Evolutionary conservation across 2,329 filamentous ascomycete genomes (phyloP).

Genomic region (Tolypocladium ophioglossoides): DNA sequence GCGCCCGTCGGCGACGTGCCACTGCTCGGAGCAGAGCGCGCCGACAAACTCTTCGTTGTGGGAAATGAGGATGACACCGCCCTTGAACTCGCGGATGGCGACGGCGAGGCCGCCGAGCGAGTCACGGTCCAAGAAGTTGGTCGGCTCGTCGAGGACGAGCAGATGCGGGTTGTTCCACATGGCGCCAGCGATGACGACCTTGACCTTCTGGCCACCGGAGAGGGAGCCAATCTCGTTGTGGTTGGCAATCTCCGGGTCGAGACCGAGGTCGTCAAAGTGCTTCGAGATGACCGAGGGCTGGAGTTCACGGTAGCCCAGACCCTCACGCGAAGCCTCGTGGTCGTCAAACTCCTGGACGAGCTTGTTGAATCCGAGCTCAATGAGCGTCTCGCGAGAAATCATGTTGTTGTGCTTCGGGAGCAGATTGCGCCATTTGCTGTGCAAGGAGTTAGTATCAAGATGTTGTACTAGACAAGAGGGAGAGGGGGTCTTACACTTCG

Average conservation of each 20-base stretch:
- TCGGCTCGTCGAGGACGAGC: conserved; percentile 94
- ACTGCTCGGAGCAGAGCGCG: conserved; percentile 89
- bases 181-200: conserved; percentile 90
- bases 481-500: conserved; percentile 57
- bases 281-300: conserved; percentile 91
- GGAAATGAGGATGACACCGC: conserved; percentile 97
- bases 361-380: conserved; percentile 81
- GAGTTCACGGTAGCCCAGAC: conserved; percentile 88
- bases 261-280: conserved; percentile 93
- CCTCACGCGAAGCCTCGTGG: conserved; percentile 96
- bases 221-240: conserved; percentile 97
- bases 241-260: conserved; percentile 96
- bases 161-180: conserved; percentile 99
- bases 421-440: conserved; percentile 77
- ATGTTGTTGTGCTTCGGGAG: conserved; percentile 89
- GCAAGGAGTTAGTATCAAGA: conserved; percentile 14
- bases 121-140: conserved; percentile 98
- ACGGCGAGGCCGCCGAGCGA: conserved; percentile 94
- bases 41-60: conserved; percentile 99
- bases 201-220: conserved; percentile 96
- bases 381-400: conserved; percentile 84
- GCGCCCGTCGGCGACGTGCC: conserved; percentile 82
- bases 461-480: neutral
- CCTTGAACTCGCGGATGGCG: conserved; percentile 95
- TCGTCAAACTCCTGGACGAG: conserved; percentile 97